phyloP scores from a whole-genome alignment of 805 yeast genomes.

The Ogataea thermomethanolica region DNA sequence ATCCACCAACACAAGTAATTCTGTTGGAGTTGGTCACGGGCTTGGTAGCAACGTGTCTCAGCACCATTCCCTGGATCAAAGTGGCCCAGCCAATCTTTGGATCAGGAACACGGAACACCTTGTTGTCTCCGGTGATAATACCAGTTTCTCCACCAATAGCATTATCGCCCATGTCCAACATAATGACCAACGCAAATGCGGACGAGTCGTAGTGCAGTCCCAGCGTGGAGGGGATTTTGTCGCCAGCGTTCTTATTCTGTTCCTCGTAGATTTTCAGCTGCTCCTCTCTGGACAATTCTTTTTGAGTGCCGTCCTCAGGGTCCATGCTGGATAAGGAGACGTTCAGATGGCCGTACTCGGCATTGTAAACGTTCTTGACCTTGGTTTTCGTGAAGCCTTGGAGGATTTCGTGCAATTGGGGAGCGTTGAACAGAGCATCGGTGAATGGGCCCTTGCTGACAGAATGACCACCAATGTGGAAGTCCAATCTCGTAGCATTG shows the following conservation, averaged over 20 bases:
- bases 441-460: conserved; percentile 41
- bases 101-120: conserved; percentile 32
- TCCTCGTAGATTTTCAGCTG: conserved; percentile 13
- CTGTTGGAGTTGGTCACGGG: conserved; percentile 37
- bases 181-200: conserved; percentile 46
- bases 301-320: conserved; percentile 15
- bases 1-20: conserved; percentile 32
- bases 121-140: conserved; percentile 41
- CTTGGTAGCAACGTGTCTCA: conserved; percentile 46
- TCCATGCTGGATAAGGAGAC: conserved; percentile 36
- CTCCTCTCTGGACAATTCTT: conserved; percentile 15
- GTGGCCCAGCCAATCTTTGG: conserved; percentile 46
- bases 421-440: conserved; percentile 48
- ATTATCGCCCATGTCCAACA: conserved; percentile 43
- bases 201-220: conserved; percentile 48
- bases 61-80: conserved; percentile 44
- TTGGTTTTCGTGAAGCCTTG: conserved; percentile 49
- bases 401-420: conserved; percentile 45
- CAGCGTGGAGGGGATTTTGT: conserved; percentile 41
- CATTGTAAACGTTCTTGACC: conserved; percentile 44
- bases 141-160: conserved; percentile 53
- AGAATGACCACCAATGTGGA: conserved; percentile 47
- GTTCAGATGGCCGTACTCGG: conserved; percentile 51
- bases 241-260: conserved; percentile 27
- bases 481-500: conserved; percentile 37